phyloP scores from a whole-genome alignment of 2,329 filamentous ascomycete genomes.

The Neospermospora avenae region DNA sequence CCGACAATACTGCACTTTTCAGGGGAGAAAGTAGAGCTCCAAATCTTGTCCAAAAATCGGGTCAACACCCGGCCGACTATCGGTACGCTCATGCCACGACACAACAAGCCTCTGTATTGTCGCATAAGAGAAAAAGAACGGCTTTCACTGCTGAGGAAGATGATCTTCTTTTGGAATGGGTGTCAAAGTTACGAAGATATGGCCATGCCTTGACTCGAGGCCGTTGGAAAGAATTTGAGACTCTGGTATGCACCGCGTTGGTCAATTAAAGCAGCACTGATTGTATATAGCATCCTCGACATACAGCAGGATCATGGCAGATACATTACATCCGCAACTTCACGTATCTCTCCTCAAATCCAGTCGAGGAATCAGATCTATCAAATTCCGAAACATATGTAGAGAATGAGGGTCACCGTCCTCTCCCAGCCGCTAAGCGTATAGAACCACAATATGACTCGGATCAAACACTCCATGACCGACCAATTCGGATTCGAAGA shows the following conservation, averaged over 20 bases:
- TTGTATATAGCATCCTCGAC: constrained; percentile 22
- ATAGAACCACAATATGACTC: not conserved
- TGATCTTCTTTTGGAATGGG: constrained; percentile 26
- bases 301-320: constrained; percentile 19
- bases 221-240: constrained; percentile 26
- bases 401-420: not conserved
- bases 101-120: not conserved
- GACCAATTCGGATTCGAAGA: constrained; percentile 23
- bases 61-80: not conserved
- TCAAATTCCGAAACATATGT: constrained; percentile 10
- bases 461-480: not conserved
- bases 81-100: not conserved
- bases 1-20: not conserved
- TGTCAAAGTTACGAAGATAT: constrained; percentile 18
- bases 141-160: constrained; percentile 29
- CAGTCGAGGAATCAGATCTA: constrained; percentile 10
- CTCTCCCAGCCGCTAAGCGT: not conserved
- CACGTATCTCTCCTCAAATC: constrained; percentile 14
- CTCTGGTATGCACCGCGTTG: constrained; percentile 17
- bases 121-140: constrained; percentile 3
- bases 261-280: constrained; percentile 4
- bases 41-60: not conserved
- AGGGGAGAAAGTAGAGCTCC: constrained; percentile 7
- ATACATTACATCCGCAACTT: constrained; percentile 20
- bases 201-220: constrained; percentile 14